Percentiles rank a stretch among this genome's conserved stretches.
phyloP scores from a whole-genome alignment of 2,329 filamentous ascomycete genomes.

The Aspergillus awamori region DNA sequence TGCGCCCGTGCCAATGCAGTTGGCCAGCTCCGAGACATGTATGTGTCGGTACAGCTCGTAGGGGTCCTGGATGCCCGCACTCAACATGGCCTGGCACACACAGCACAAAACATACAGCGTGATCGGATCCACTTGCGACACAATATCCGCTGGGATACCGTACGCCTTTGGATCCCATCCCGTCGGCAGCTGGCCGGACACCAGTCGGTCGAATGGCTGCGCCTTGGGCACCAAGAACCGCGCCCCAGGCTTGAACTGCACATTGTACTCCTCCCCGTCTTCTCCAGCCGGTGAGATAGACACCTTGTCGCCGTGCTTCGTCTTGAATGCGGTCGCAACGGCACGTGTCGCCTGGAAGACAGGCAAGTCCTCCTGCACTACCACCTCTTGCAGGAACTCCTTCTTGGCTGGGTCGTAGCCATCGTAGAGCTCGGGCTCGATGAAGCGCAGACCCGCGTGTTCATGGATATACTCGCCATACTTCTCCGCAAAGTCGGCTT shows the following conservation, averaged over 20 bases:
- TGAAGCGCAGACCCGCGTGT: conserved; percentile 90
- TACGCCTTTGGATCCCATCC: conserved; percentile 95
- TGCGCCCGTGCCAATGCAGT: conserved; percentile 94
- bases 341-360: conserved; percentile 59
- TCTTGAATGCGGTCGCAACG: background rate
- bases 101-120: conserved; percentile 90
- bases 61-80: conserved; percentile 92
- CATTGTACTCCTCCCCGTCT: conserved; percentile 52
- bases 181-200: conserved; percentile 93
- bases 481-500: background rate
- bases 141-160: conserved; percentile 92
- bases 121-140: conserved; percentile 90
- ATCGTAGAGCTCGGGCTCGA: conserved; percentile 41
- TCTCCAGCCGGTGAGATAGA: background rate
- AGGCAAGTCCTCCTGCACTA: conserved; percentile 91
- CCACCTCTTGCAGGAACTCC: conserved; percentile 91
- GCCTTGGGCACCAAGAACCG: conserved; percentile 58
- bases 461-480: conserved; percentile 65
- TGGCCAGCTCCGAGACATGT: conserved; percentile 91
- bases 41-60: conserved; percentile 99
- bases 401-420: conserved; percentile 81
- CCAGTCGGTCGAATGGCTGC: conserved; percentile 38
- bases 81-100: conserved; percentile 82
- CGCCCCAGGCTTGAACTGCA: conserved; percentile 89
- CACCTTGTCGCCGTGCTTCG: background rate